Conservation (phyloP, 768 basidiomycete species). For the Suillus decipiens region DNA sequence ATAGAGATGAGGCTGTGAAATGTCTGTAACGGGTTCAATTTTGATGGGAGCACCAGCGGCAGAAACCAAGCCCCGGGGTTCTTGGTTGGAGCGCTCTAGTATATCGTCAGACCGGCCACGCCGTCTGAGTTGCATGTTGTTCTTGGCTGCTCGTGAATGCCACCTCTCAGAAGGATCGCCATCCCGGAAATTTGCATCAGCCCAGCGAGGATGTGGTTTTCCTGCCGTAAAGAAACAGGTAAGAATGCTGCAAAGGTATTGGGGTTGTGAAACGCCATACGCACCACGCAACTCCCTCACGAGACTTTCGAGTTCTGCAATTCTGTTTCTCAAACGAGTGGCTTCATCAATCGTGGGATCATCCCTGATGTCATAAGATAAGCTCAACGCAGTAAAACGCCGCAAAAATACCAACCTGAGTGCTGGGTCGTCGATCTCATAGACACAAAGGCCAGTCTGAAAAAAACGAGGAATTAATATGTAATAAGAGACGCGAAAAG, state of each 20-base stretch:
- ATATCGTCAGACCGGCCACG: conserved; percentile 39
- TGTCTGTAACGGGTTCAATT: conserved; percentile 58
- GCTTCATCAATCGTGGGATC: conserved; percentile 88
- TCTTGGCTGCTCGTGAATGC: conserved; percentile 82
- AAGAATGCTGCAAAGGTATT: conserved; percentile 16
- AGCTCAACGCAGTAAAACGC: background rate
- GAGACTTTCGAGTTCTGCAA: conserved; percentile 86
- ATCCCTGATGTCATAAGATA: conserved; percentile 49
- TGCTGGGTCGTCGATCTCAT: conserved; percentile 90
- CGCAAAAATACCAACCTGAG: conserved; percentile 50
- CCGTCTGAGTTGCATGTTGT: conserved; percentile 47
- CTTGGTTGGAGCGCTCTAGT: conserved; percentile 34
- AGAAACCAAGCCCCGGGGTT: conserved; percentile 42
- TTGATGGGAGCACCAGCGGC: conserved; percentile 64
- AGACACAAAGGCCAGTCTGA: conserved; percentile 92
- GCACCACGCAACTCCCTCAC: conserved; percentile 85
- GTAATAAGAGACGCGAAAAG: conserved; percentile 9
- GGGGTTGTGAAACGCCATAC: conserved; percentile 18
- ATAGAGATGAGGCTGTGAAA: conserved; percentile 55
- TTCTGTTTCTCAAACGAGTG: conserved; percentile 81
- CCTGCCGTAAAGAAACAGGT: conserved; percentile 41
- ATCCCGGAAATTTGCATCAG: conserved; percentile 75
- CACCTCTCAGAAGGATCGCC: conserved; percentile 83
- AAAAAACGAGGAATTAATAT: conserved; percentile 10
- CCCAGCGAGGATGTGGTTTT: conserved; percentile 88